Percentiles rank a stretch among this genome's conserved stretches.
Conservation (phyloP, 495 filamentous ascomycete species). For the Neurospora sp. region DNA sequence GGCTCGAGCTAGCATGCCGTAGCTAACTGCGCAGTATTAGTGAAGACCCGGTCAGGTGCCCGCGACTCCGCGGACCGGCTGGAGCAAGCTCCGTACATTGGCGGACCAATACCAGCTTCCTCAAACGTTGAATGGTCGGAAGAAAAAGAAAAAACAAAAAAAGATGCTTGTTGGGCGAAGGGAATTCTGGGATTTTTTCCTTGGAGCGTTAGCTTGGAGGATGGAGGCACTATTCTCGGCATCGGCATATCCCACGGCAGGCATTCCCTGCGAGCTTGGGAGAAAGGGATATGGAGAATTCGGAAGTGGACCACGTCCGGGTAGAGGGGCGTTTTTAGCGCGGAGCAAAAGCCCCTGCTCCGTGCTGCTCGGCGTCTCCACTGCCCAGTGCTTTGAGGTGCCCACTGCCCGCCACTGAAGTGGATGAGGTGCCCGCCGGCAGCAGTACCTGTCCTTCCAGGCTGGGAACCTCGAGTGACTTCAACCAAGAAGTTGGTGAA, state of each 20-base stretch:
- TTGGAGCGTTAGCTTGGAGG: background rate
- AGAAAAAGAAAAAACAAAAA: background rate
- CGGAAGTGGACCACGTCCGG: background rate
- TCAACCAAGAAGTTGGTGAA: background rate
- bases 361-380: background rate
- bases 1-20: background rate
- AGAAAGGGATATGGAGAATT: background rate
- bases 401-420: background rate
- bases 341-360: conserved; percentile 10
- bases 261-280: background rate
- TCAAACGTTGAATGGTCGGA: background rate
- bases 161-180: background rate
- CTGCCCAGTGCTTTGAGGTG: background rate
- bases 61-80: background rate
- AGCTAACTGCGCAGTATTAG: background rate
- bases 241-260: background rate
- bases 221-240: background rate
- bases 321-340: background rate
- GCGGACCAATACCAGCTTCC: background rate
- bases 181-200: background rate
- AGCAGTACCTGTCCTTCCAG: background rate
- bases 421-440: background rate
- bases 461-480: background rate
- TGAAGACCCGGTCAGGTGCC: background rate
- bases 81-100: background rate